Conservation (phyloP, 352 stramenopile genomes). For the Pythium aquatile region DNA sequence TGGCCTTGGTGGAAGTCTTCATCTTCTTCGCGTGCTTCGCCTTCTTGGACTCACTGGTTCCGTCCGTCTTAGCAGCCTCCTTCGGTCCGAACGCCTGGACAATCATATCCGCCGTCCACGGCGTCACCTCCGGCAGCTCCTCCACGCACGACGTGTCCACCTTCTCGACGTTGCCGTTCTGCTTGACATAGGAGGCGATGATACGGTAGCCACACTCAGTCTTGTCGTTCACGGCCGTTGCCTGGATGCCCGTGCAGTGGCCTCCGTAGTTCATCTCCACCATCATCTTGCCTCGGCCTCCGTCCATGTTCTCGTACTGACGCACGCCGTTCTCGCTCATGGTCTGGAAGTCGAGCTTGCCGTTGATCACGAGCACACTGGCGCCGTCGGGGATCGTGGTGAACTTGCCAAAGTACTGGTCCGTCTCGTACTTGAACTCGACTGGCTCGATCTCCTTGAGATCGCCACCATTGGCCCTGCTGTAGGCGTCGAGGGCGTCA, state of each 20-base stretch:
- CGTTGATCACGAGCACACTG: constrained; percentile 8
- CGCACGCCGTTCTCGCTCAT: neutral
- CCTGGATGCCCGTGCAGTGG: neutral
- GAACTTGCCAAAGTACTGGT: neutral
- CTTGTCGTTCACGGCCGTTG: too few species aligned
- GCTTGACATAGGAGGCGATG: neutral
- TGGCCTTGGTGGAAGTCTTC: too few species aligned
- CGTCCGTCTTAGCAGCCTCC: too few species aligned
- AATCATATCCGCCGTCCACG: too few species aligned
- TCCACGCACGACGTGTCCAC: neutral
- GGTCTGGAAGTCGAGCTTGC: constrained; percentile 10
- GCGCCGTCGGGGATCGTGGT: neutral
- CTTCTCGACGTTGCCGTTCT: neutral
- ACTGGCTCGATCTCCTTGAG: too few species aligned
- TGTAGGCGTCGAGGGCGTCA: neutral
- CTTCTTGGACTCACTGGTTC: too few species aligned
- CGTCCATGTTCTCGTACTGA: constrained; percentile 5
- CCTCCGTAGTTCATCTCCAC: neutral
- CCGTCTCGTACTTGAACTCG: too few species aligned
- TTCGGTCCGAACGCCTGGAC: too few species aligned
- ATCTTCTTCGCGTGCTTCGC: too few species aligned
- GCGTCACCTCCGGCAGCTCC: too few species aligned
- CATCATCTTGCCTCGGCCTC: constrained; percentile 4
- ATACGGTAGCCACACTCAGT: neutral
- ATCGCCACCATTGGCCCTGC: too few species aligned